These are phyloP conservation scores for Xylogone sp. DNA, from an alignment of 2,329 filamentous ascomycete species.

Conservation along the genomic window DNA sequence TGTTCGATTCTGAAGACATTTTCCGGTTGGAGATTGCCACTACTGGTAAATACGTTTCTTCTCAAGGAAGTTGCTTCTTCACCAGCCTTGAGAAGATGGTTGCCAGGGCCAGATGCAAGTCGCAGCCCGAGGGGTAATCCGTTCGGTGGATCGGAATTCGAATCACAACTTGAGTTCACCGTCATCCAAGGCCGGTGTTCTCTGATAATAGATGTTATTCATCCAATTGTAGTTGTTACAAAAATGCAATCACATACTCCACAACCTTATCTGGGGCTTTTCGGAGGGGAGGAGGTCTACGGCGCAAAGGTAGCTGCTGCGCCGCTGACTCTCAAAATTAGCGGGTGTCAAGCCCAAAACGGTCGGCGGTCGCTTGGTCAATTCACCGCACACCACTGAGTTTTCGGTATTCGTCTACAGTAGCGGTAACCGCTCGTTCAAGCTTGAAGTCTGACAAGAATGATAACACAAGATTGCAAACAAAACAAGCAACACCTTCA, in stretches of 20 bases:
- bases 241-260: neutral
- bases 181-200: neutral
- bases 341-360: neutral
- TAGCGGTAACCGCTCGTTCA: too few species aligned
- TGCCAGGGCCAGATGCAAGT: neutral
- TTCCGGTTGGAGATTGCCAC: slow-evolving; percentile 1
- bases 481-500: neutral
- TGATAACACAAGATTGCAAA: too few species aligned
- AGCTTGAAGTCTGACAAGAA: too few species aligned
- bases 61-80: too few species aligned
- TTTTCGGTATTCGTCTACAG: neutral
- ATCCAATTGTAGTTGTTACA: neutral
- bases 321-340: neutral
- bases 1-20: slow-evolving; percentile 29
- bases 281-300: neutral
- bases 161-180: neutral
- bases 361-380: slow-evolving; percentile 1
- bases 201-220: neutral
- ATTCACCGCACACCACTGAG: neutral
- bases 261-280: neutral
- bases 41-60: neutral
- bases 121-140: neutral
- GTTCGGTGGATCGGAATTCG: neutral
- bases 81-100: too few species aligned
- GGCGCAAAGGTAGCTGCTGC: slow-evolving; percentile 1